A percentile compares a stretch with the other conserved stretches of the same genome.
phyloP scores from a whole-genome alignment of 129 eudicot genomes.

The Centrapalus pauciflorus region DNA sequence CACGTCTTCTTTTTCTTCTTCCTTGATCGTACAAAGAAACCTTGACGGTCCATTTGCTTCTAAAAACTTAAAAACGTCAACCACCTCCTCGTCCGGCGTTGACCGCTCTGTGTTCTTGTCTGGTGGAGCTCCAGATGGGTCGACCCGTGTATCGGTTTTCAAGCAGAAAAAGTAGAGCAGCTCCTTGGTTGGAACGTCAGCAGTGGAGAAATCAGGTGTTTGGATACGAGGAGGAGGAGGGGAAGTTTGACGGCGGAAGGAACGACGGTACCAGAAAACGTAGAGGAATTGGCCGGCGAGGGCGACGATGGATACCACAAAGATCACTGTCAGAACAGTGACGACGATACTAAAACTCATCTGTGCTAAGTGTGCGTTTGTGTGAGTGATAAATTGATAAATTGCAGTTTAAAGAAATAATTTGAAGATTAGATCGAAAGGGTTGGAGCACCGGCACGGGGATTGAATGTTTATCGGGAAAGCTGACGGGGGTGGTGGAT shows the following conservation, averaged over 20 bases:
- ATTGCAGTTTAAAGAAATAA: not conserved
- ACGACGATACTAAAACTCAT: conserved; percentile 44
- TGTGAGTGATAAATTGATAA: too few relatives aligned
- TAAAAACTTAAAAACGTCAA: conserved; percentile 45
- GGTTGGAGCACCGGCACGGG: conserved; percentile 11
- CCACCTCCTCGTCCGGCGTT: conserved; percentile 23
- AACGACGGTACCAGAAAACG: conserved; percentile 55
- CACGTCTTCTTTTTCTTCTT: conserved; percentile 51
- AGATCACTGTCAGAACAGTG: conserved; percentile 37
- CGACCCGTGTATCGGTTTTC: conserved; percentile 27
- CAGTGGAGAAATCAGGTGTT: not conserved
- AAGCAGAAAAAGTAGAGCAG: conserved; percentile 48
- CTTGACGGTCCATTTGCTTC: conserved; percentile 47
- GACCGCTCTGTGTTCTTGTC: not conserved
- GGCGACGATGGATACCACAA: conserved; percentile 36
- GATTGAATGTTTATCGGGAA: conserved; percentile 15
- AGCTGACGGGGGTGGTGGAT: conserved; percentile 5
- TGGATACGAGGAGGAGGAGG: conserved; percentile 8
- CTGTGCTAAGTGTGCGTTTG: not conserved
- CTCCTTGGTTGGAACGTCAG: conserved; percentile 26
- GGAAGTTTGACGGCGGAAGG: conserved; percentile 27
- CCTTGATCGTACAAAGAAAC: conserved; percentile 51
- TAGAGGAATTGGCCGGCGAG: conserved; percentile 44
- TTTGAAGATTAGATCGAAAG: not conserved
- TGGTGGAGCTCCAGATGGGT: conserved; percentile 7